Conservation (phyloP, 768 basidiomycete species). For the Psilocybe subaeruginosa region DNA sequence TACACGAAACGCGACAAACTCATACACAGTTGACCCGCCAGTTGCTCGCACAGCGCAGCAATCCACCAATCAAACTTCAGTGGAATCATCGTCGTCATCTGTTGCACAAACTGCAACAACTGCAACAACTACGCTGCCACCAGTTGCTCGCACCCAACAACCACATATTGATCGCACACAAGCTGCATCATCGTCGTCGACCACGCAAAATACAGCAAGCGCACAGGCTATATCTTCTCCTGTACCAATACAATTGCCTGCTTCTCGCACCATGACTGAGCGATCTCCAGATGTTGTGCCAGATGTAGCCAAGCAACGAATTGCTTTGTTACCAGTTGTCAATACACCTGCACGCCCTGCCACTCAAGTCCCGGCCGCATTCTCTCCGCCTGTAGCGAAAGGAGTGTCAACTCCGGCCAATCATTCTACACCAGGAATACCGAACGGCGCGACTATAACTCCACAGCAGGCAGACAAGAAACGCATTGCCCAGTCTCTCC, state of each 20-base stretch:
- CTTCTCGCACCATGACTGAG: neutral
- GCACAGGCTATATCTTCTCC: neutral
- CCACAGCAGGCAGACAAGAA: slow-evolving; percentile 50
- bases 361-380: neutral
- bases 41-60: too few relatives aligned
- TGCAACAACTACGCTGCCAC: too few relatives aligned
- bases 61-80: too few relatives aligned
- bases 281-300: neutral
- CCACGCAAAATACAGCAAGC: neutral
- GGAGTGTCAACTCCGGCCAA: neutral
- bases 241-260: neutral
- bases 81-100: too few relatives aligned
- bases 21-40: too few relatives aligned
- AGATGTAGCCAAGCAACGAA: too few relatives aligned
- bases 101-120: too few relatives aligned
- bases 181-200: neutral
- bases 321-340: neutral
- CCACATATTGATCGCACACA: too few relatives aligned
- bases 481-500: slow-evolving; percentile 57
- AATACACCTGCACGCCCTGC: neutral
- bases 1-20: too few relatives aligned
- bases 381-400: neutral
- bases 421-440: neutral
- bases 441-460: slow-evolving; percentile 22
- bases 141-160: too few relatives aligned